Conservation (phyloP, 228 moss, liverwort and hornwort species). For the Sphagnum magellanicum region DNA sequence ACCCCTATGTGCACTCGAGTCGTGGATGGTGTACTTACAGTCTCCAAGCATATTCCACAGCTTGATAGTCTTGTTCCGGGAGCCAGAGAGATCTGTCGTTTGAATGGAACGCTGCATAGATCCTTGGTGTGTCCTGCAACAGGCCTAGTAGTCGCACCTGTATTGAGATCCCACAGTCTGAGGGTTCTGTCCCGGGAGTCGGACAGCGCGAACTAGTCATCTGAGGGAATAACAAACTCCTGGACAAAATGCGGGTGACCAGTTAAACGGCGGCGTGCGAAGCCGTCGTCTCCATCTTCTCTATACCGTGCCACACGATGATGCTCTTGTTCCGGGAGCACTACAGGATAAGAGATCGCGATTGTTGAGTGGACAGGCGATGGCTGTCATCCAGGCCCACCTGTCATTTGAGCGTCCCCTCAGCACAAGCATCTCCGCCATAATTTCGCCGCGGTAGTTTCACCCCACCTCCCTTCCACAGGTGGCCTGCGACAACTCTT, state of each 20-base stretch:
- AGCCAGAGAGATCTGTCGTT: slow-evolving; percentile 61
- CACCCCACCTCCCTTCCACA: too few relatives aligned
- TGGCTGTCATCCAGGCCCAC: slow-evolving; percentile 86
- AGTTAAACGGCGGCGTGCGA: slow-evolving; percentile 58
- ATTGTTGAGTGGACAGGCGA: slow-evolving; percentile 91
- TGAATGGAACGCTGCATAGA: slow-evolving; percentile 80
- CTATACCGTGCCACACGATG: slow-evolving; percentile 71
- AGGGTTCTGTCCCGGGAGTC: slow-evolving; percentile 89
- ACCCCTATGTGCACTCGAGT: slow-evolving; percentile 80
- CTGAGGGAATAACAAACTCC: slow-evolving; percentile 91
- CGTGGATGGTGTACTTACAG: slow-evolving; percentile 99
- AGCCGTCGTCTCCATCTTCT: slow-evolving; percentile 73
- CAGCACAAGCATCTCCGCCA: slow-evolving; percentile 80
- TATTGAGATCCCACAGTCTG: slow-evolving; percentile 86
- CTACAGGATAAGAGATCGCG: slow-evolving; percentile 72
- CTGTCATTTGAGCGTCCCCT: slow-evolving; percentile 79
- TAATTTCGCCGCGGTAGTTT: slow-evolving; percentile 2
- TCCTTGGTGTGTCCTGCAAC: slow-evolving; percentile 93
- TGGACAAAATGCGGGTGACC: slow-evolving; percentile 89
- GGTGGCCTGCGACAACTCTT: too few relatives aligned
- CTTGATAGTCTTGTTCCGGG: slow-evolving; percentile 54
- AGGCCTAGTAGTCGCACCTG: slow-evolving; percentile 73
- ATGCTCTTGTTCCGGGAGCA: slow-evolving; percentile 86
- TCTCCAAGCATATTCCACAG: slow-evolving; percentile 61
- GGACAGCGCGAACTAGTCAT: slow-evolving; percentile 87